phyloP scores from a whole-genome alignment of 1,284 basidiomycete genomes.

The Cystobasidium pallidum region DNA sequence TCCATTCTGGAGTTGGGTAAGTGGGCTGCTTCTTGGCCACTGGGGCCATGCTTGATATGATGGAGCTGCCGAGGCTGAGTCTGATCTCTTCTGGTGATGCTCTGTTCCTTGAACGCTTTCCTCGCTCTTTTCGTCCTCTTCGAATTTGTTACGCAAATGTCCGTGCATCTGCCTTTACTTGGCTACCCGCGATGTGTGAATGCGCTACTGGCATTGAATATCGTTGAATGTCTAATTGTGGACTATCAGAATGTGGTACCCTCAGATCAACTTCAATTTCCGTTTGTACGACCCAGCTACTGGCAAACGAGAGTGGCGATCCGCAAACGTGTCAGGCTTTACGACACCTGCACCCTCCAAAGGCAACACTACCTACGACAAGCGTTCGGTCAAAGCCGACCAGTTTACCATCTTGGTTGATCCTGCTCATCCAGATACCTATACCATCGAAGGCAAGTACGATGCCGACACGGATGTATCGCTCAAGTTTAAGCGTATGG shows the following conservation, averaged over 20 bases:
- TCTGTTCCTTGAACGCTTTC: no score
- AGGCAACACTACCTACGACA: slow-evolving; percentile 63
- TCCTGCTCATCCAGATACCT: slow-evolving; percentile 69
- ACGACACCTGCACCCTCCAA: slow-evolving; percentile 63
- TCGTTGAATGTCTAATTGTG: neutral
- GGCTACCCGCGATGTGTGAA: neutral
- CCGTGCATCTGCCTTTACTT: slow-evolving; percentile 2
- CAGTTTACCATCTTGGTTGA: slow-evolving; percentile 73
- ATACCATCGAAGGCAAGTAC: slow-evolving; percentile 79
- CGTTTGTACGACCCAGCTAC: slow-evolving; percentile 84
- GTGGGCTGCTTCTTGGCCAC: slow-evolving; percentile 55
- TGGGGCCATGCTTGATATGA: no score
- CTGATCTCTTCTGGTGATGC: no score
- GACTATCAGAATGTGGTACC: slow-evolving; percentile 77
- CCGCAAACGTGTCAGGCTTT: slow-evolving; percentile 84
- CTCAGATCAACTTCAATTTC: slow-evolving; percentile 93
- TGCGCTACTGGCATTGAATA: neutral
- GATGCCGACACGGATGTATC: slow-evolving; percentile 79
- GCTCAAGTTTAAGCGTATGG: slow-evolving; percentile 71
- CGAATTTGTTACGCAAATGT: no score
- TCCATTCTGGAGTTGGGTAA: slow-evolving; percentile 92
- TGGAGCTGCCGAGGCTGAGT: no score
- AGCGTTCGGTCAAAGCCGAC: slow-evolving; percentile 85
- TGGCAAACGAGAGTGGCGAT: slow-evolving; percentile 80
- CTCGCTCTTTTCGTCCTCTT: no score